phyloP scores from a whole-genome alignment of 805 yeast species.

The Candida boleticola region DNA sequence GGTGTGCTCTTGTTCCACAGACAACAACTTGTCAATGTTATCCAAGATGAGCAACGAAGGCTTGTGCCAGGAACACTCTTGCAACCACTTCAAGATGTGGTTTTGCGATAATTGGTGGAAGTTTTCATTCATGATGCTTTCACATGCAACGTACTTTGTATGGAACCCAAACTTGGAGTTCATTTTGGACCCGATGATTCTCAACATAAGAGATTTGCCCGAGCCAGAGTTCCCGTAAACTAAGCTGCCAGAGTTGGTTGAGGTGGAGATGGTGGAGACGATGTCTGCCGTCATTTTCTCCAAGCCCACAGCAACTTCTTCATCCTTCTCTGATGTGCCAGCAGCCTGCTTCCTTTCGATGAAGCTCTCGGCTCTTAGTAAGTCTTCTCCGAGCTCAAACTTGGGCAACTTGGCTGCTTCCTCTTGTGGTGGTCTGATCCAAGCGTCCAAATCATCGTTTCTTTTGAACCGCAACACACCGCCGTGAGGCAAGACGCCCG shows the following conservation, averaged over 20 bases:
- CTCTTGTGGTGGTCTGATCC: slow-evolving; percentile 36
- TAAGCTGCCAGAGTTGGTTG: slow-evolving; percentile 52
- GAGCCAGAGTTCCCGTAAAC: slow-evolving; percentile 76
- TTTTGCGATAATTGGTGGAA: slow-evolving; percentile 44
- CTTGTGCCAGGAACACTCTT: slow-evolving; percentile 66
- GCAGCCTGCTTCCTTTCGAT: slow-evolving; percentile 14
- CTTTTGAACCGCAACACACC: slow-evolving; percentile 54
- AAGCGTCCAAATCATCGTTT: slow-evolving; percentile 40
- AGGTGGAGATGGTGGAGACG: slow-evolving; percentile 38
- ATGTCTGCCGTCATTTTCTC: slow-evolving; percentile 43
- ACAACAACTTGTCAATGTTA: slow-evolving; percentile 69
- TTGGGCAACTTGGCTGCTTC: slow-evolving; percentile 22
- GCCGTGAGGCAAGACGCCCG: slow-evolving; percentile 53
- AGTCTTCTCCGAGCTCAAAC: slow-evolving; percentile 52
- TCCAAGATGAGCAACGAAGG: slow-evolving; percentile 78
- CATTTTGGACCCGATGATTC: slow-evolving; percentile 39
- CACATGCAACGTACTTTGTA: slow-evolving; percentile 52
- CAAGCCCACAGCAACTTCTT: slow-evolving; percentile 53
- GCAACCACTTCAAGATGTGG: slow-evolving; percentile 42
- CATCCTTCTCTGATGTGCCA: slow-evolving; percentile 2
- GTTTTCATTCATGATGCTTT: slow-evolving; percentile 54
- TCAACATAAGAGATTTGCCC: slow-evolving; percentile 67
- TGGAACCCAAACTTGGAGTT: slow-evolving; percentile 39
- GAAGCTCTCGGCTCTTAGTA: slow-evolving; percentile 45
- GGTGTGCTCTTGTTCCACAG: slow-evolving; percentile 59